A percentile compares a stretch with the other conserved stretches of the same genome.
Evolutionary conservation across 225 moss, liverwort and hornwort genomes (phyloP).

Genomic region (Antitrichia curtipendula): DNA sequence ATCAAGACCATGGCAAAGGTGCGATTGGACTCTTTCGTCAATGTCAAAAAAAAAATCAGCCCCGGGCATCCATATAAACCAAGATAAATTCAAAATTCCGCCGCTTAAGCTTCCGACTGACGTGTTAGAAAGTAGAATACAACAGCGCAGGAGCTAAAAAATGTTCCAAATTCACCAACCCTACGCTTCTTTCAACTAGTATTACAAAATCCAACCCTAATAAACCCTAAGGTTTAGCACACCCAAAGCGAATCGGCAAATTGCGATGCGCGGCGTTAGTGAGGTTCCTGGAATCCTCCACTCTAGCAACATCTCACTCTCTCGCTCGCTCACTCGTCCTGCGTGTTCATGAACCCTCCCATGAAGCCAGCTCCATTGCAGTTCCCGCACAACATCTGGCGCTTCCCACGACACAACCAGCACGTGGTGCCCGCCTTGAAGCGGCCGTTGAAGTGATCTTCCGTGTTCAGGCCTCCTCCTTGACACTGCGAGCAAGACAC

Average conservation of each 20-base stretch:
- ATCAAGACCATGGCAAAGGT: background rate
- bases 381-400: conserved; percentile 76
- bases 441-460: conserved; percentile 74
- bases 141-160: background rate
- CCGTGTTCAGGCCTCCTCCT: conserved; percentile 51
- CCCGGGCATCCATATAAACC: background rate
- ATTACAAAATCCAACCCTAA: conserved; percentile 15
- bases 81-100: background rate
- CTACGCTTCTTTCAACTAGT: conserved; percentile 6
- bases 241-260: background rate
- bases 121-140: background rate
- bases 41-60: background rate
- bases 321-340: conserved; percentile 62
- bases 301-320: background rate
- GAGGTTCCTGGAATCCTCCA: background rate
- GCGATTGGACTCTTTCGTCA: background rate
- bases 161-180: background rate
- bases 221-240: background rate
- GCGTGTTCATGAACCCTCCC: conserved; percentile 90
- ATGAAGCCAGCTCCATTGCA: conserved; percentile 97
- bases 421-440: conserved; percentile 73
- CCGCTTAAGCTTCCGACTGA: background rate
- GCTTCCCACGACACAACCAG: conserved; percentile 95
- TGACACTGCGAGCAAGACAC: conserved; percentile 76
- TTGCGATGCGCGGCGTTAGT: background rate